Evolutionary conservation across 192 early-diverging fungal species (phyloP).

Genomic region (Umbelopsis vinacea): DNA sequence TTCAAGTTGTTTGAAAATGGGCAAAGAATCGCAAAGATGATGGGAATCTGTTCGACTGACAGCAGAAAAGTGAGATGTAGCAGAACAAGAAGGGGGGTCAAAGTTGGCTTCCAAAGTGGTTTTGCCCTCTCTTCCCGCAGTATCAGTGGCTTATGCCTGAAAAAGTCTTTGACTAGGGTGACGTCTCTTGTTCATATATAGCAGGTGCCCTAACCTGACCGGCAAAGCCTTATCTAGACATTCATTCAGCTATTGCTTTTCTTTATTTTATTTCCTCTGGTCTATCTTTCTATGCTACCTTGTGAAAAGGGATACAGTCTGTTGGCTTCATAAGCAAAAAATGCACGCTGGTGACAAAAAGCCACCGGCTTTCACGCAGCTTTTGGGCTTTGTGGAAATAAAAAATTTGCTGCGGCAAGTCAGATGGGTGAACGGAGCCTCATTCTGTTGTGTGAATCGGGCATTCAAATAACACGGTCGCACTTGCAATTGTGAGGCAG

Average conservation of each 20-base stretch:
- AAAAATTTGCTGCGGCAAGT: slow-evolving; percentile 20
- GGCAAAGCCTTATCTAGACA: slow-evolving; percentile 9
- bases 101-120: slow-evolving; percentile 18
- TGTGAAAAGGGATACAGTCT: too few species aligned
- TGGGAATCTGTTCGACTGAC: slow-evolving; percentile 1
- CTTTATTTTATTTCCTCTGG: too few species aligned
- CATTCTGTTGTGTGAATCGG: slow-evolving; percentile 14
- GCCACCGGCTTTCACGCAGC: background rate
- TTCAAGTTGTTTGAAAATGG: too few species aligned
- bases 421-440: slow-evolving; percentile 17
- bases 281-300: too few species aligned
- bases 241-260: too few species aligned
- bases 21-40: background rate
- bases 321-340: too few species aligned
- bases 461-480: background rate
- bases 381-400: background rate
- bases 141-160: slow-evolving; percentile 8
- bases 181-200: slow-evolving; percentile 23
- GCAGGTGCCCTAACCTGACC: slow-evolving; percentile 19
- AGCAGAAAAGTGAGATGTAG: slow-evolving; percentile 20
- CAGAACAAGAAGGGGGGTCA: slow-evolving; percentile 11
- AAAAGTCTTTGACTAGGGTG: background rate
- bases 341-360: background rate
- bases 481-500: background rate
- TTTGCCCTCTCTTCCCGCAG: slow-evolving; percentile 20